A percentile compares a stretch with the other conserved stretches of the same genome.
Evolutionary conservation across 1,139 yeast species (phyloP).

Genomic region (Pichia sp.): DNA sequence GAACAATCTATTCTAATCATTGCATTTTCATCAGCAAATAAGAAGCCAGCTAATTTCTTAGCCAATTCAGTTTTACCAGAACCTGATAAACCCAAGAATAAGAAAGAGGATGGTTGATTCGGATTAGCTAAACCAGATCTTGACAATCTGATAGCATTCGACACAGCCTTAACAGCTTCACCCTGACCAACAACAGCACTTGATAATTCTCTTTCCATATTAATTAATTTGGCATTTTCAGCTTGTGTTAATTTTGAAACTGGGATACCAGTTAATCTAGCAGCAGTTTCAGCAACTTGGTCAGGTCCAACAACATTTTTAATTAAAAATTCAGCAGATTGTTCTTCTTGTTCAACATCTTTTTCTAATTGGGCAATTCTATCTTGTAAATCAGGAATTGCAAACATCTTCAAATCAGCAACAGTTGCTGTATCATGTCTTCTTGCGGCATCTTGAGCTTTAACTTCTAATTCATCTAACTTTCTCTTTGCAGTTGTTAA

Average conservation of each 20-base stretch:
- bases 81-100: slow-evolving; percentile 93
- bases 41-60: slow-evolving; percentile 89
- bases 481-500: slow-evolving; percentile 83
- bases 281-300: slow-evolving; percentile 94
- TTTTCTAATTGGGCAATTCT: slow-evolving; percentile 71
- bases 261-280: slow-evolving; percentile 96
- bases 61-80: slow-evolving; percentile 98
- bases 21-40: slow-evolving; percentile 92
- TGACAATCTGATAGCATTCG: slow-evolving; percentile 87
- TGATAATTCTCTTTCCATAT: slow-evolving; percentile 85
- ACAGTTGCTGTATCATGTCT: slow-evolving; percentile 91
- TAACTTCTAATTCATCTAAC: slow-evolving; percentile 84
- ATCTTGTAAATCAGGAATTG: slow-evolving; percentile 84
- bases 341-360: slow-evolving; percentile 62
- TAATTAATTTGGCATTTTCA: slow-evolving; percentile 85
- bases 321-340: slow-evolving; percentile 58
- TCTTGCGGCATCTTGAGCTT: slow-evolving; percentile 95
- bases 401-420: slow-evolving; percentile 93
- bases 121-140: slow-evolving; percentile 97
- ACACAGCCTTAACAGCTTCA: slow-evolving; percentile 93
- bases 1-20: slow-evolving; percentile 98
- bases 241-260: slow-evolving; percentile 94
- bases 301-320: slow-evolving; percentile 90
- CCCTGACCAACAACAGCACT: slow-evolving; percentile 89
- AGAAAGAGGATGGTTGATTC: slow-evolving; percentile 90